Conservation (phyloP, 73 alveolate genomes). For the Tetrahymena borealis region DNA sequence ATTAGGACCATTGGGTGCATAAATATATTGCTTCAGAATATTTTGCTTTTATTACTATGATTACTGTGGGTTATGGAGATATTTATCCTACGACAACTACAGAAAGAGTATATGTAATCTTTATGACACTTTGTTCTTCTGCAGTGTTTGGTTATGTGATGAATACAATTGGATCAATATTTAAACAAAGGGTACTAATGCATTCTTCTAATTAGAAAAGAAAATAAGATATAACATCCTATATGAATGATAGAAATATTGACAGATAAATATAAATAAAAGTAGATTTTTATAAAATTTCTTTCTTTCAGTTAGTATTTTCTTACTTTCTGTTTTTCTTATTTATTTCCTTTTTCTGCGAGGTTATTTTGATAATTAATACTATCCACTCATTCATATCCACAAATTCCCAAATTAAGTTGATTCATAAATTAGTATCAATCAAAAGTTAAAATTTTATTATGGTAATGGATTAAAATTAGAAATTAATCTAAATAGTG, state of each 20-base stretch:
- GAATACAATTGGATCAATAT: conserved; percentile 16
- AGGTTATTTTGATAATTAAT: no score
- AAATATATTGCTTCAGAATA: conserved; percentile 35
- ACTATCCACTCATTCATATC: no score
- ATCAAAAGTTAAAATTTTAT: no score
- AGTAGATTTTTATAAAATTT: not conserved
- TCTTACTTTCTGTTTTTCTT: no score
- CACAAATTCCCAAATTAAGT: no score
- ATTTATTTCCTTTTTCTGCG: no score
- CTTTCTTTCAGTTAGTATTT: no score
- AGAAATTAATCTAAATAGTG: no score
- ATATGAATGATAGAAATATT: conserved; percentile 1
- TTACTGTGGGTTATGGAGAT: conserved; percentile 96
- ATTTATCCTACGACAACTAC: conserved; percentile 66
- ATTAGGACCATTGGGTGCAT: not conserved
- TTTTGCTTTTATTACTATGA: conserved; percentile 82
- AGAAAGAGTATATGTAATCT: conserved; percentile 77
- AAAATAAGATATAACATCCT: not conserved
- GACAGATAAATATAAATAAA: not conserved
- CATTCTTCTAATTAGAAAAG: not conserved
- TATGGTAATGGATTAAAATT: no score
- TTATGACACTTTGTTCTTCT: conserved; percentile 63
- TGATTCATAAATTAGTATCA: no score
- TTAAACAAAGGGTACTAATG: not conserved
- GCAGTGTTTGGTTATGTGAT: conserved; percentile 40